These are phyloP conservation scores for Lolium perenne DNA, from an alignment of 176 grass and related monocot species.

Conservation along the genomic window DNA sequence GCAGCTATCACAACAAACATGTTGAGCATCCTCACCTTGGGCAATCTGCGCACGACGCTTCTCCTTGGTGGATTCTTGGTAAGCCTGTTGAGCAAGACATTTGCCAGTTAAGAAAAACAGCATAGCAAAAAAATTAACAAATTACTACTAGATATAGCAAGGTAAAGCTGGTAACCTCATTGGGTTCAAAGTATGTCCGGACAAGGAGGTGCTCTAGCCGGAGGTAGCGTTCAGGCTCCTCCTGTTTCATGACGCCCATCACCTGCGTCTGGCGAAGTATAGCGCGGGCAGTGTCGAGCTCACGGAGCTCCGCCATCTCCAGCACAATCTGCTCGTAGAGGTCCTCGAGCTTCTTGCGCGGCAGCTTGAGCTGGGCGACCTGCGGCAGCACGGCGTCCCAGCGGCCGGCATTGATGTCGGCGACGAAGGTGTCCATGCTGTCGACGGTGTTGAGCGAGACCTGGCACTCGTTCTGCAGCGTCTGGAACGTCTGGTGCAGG, in stretches of 20 bases:
- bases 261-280: conserved; percentile 97
- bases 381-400: conserved; percentile 97
- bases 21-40: conserved; percentile 66
- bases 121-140: conserved; percentile 4
- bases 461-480: conserved; percentile 93
- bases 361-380: conserved; percentile 88
- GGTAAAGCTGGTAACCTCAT: conserved; percentile 62
- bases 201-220: conserved; percentile 95
- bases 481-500: conserved; percentile 98
- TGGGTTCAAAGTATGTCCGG: conserved; percentile 89
- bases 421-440: conserved; percentile 80
- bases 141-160: neutral
- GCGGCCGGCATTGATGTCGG: conserved; percentile 83
- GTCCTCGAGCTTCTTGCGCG: conserved; percentile 91
- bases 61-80: conserved; percentile 98
- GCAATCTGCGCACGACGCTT: conserved; percentile 86
- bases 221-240: conserved; percentile 94
- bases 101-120: conserved; percentile 31
- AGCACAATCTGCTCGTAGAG: conserved; percentile 99
- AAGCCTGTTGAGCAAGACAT: conserved; percentile 63
- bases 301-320: conserved; percentile 96
- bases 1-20: conserved; percentile 29
- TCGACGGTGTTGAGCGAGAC: conserved; percentile 95
- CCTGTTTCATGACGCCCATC: conserved; percentile 99
- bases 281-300: conserved; percentile 85